Conservation (phyloP, 1,284 basidiomycete species). For the Moesziomyces globuligerus region DNA sequence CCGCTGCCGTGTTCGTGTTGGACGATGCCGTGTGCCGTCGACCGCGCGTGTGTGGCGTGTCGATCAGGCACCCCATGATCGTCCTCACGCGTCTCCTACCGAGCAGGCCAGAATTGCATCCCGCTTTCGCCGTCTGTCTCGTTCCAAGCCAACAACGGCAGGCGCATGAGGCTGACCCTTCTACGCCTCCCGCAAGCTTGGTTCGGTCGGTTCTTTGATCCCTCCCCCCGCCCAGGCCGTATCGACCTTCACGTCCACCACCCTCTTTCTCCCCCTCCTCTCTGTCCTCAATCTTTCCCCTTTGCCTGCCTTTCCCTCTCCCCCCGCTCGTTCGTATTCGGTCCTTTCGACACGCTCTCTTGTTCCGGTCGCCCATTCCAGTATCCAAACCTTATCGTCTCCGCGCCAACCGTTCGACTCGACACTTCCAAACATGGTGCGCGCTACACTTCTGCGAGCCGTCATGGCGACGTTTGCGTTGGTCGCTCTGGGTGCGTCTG, state of each 20-base stretch:
- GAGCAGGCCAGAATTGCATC: neutral
- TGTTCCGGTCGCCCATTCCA: slow-evolving; percentile 1
- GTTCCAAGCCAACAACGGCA: too few relatives aligned
- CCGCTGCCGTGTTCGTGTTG: too few relatives aligned
- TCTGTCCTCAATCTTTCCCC: neutral
- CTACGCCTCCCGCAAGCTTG: too few relatives aligned
- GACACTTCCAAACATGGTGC: slow-evolving; percentile 20
- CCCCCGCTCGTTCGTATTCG: neutral
- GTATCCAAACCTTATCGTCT: neutral
- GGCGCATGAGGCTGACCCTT: too few relatives aligned
- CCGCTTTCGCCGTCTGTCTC: slow-evolving; percentile 6
- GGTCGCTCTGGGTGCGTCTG: slow-evolving; percentile 14
- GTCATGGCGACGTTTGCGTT: slow-evolving; percentile 22
- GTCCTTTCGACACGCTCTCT: slow-evolving; percentile 5
- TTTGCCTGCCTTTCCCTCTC: neutral
- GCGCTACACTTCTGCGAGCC: slow-evolving; percentile 25
- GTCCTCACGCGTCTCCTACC: neutral
- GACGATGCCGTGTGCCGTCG: neutral
- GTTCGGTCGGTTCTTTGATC: too few relatives aligned
- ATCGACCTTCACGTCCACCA: too few relatives aligned
- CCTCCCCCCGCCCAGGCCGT: too few relatives aligned
- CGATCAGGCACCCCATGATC: slow-evolving; percentile 13
- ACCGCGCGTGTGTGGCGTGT: slow-evolving; percentile 10
- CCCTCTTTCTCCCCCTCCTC: slow-evolving; percentile 4
- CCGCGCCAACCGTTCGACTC: neutral